phyloP scores from a whole-genome alignment of 805 yeast genomes.

The Candida pseudoglaebosa region DNA sequence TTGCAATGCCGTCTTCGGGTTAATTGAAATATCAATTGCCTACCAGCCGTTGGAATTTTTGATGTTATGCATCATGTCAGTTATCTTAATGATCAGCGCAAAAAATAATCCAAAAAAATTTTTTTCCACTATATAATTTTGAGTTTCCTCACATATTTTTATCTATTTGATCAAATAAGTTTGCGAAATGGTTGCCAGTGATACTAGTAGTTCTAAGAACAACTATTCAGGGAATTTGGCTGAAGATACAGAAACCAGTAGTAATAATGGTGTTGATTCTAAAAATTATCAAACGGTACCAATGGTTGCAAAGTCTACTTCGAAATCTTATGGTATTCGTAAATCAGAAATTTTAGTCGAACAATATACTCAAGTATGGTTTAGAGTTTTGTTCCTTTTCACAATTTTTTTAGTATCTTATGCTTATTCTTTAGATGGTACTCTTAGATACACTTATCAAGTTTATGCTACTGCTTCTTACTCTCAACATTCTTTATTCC shows the following conservation, averaged over 20 bases:
- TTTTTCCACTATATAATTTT: no score
- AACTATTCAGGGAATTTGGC: not conserved
- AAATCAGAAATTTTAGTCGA: conserved; percentile 4
- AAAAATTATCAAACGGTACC: not conserved
- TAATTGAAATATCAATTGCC: no score
- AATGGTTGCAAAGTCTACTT: not conserved
- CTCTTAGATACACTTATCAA: conserved; percentile 39
- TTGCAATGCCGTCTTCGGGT: no score
- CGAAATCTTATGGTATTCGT: conserved; percentile 5
- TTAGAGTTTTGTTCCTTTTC: conserved; percentile 42
- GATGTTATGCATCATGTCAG: no score
- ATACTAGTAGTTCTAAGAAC: not conserved
- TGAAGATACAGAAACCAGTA: not conserved
- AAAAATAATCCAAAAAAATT: not conserved
- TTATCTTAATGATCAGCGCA: not conserved
- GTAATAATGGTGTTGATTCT: not conserved
- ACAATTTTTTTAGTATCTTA: conserved; percentile 54
- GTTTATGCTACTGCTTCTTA: conserved; percentile 54
- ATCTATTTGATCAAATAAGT: not conserved
- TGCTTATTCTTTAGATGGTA: conserved; percentile 56
- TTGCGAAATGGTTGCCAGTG: not conserved
- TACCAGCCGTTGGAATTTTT: no score
- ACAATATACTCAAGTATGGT: conserved; percentile 15
- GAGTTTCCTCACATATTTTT: not conserved
- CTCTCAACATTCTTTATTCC: conserved; percentile 48